Percentiles rank a stretch among this genome's conserved stretches.
phyloP scores from a whole-genome alignment of 1,284 basidiomycete genomes.

The Leccinum glutinopallens region DNA sequence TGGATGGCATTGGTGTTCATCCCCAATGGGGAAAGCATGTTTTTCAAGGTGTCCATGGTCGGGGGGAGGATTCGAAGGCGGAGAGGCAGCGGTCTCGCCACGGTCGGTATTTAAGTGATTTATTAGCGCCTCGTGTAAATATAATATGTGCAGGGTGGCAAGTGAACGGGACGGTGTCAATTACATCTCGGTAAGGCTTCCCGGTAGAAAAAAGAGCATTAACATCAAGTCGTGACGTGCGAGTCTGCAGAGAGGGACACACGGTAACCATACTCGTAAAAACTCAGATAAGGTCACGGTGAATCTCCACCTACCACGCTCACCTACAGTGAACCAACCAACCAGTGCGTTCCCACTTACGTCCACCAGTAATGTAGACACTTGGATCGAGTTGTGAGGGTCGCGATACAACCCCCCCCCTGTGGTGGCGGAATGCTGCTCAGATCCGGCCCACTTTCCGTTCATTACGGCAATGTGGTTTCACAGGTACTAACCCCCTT shows the following conservation, averaged over 20 bases:
- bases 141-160: conserved; percentile 35
- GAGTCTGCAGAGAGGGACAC: conserved; percentile 18
- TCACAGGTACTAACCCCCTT: conserved; percentile 6
- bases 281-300: conserved; percentile 27
- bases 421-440: conserved; percentile 25
- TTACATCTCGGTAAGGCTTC: conserved; percentile 36
- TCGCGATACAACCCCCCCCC: conserved; percentile 4
- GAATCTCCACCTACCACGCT: conserved; percentile 6
- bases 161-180: conserved; percentile 32
- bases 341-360: conserved; percentile 21
- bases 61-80: conserved; percentile 25
- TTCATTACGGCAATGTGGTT: conserved; percentile 33
- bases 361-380: conserved; percentile 11
- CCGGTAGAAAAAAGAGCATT: conserved; percentile 23
- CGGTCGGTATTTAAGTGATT: conserved; percentile 38
- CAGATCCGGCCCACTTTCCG: conserved; percentile 16
- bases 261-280: conserved; percentile 23
- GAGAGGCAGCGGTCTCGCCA: conserved; percentile 25
- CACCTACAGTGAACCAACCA: neutral
- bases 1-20: conserved; percentile 60
- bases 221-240: conserved; percentile 21
- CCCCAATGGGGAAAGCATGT: conserved; percentile 59
- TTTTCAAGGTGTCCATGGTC: conserved; percentile 62
- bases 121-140: conserved; percentile 36
- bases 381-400: neutral